Evolutionary conservation across 176 grass and related monocot species (phyloP), one percentile per base, ranked within the genome.

Genomic region (Triticum turgidum): DNA sequence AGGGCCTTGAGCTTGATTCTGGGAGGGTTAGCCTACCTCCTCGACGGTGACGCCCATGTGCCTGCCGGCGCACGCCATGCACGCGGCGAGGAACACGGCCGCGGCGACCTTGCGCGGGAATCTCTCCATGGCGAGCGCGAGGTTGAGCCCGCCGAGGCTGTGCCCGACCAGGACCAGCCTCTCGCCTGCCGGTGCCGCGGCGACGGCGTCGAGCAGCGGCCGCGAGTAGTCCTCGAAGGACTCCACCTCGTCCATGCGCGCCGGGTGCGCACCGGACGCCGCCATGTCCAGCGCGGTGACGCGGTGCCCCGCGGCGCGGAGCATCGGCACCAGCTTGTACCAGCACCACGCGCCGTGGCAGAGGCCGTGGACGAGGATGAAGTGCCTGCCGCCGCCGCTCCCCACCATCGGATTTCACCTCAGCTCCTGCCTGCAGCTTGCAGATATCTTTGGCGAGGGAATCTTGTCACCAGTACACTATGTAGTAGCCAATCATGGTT

Each of bases 261-360:
- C 61, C 13, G 92, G 92, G 68, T 91, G 70, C 15, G 35, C 83
- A 0, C 92, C 89, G 6, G 82, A 73, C 67, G 89, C 89, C 0
- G 89, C 86, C 47, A 94, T 69, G 79, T 94, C 89, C 20, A 93
- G 52, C 77, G 86, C 82, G 0, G 92, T 91, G 18, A 67, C 89
- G 4, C 75, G 82, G 73, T 93, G 79, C 22, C 89, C 89, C 9
- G 73, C 82, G 25, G 38, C 58, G 9, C 35, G 61, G 1, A 90
- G 91, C 78, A 14, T 13, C 17, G 80, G 20, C 56, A 73, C 84
- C 25, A 93, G 34, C 84, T 87, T 87, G 84, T 89, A 92, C 91
- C 91, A 92, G 84, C 87, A 92, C 91, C 91, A 93, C 25, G 80
- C 89, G 38, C 92, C 89, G 78, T 89, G 89, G 42, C 35, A 12